phyloP scores from a whole-genome alignment of 2,329 filamentous ascomycete species.

The Nigrograna mackinnonii region DNA sequence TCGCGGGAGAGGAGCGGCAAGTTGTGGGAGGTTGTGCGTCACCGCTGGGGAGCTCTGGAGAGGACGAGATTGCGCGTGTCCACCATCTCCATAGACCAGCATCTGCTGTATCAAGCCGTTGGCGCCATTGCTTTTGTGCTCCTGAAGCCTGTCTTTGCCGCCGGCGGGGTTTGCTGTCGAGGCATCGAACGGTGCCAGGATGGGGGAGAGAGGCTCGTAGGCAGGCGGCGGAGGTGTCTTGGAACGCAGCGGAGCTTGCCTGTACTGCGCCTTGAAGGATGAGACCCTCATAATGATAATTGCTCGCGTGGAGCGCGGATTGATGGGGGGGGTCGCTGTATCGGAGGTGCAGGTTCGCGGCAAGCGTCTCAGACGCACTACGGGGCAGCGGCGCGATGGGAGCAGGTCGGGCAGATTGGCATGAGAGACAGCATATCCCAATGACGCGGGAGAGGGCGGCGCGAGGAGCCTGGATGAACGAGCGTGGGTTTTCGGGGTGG shows the following conservation, averaged over 20 bases:
- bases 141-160: conserved; percentile 9
- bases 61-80: neutral
- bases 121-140: conserved; percentile 8
- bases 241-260: conserved; percentile 31
- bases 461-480: conserved; percentile 20
- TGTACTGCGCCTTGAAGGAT: conserved; percentile 37
- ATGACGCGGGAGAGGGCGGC: conserved; percentile 14
- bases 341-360: conserved; percentile 27
- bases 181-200: conserved; percentile 23
- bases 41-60: conserved; percentile 7
- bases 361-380: conserved; percentile 32
- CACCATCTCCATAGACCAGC: neutral
- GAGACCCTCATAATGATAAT: conserved; percentile 31
- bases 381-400: conserved; percentile 25
- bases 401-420: conserved; percentile 19
- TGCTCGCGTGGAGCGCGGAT: conserved; percentile 17
- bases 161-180: conserved; percentile 24
- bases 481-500: conserved; percentile 12
- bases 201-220: conserved; percentile 41
- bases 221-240: conserved; percentile 33
- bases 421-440: conserved; percentile 34
- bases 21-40: conserved; percentile 18
- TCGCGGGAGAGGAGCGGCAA: conserved; percentile 24
- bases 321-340: conserved; percentile 15
- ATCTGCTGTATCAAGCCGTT: neutral